Evolutionary conservation across 768 basidiomycete species (phyloP), one percentile per base, ranked within the genome.

Genomic region (Pleurotus sapidus): DNA sequence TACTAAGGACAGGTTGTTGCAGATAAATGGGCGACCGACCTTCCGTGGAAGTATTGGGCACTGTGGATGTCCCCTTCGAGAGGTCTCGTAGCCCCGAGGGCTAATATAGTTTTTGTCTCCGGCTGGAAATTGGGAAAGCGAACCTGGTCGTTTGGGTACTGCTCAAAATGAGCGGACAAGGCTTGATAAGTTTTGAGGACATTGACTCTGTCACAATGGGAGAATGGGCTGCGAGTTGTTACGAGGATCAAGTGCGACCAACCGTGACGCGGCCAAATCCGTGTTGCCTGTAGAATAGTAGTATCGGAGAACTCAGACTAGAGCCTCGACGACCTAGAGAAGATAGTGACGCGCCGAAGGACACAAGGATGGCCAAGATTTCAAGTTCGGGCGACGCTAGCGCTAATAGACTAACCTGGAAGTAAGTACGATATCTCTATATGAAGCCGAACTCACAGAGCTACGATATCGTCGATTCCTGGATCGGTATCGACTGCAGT

Each of bases 31-130:
- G 23, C 47, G 18, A 69, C 75, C 40, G 60, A 84, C 91, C 79
- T 83, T 63, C 91, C 91, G 63, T 93, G 91, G 65, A 97, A 96
- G 67, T 92, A 93, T 60, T 86, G 79, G 12, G 94, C 95, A 51
- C 80, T 86, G 65, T 90, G 87, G 5, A 81, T 67, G 17, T 84
- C 83, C 3, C 93, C 93, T 49, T 81, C 76, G 1, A 94, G 77
- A 8, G 94, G 94, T 1, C 78, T 78, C 9, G 74, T 71, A 34
- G 82, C 77, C 1, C 93, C 95, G 39, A 77, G 69, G 2, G 79
- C 84, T 42, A 96, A 74, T 40, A 89, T 76, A 0, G 89, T 85
- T 61, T 81, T 89, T 37, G 65, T 62, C 3, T 63, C 25, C 2
- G 74, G 63, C n/a, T 74, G 63, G 59, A 88, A 84, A 56, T 88